Evolutionary conservation across 1,284 basidiomycete species (phyloP).

Genomic region (Sanghuangporus weigelae): DNA sequence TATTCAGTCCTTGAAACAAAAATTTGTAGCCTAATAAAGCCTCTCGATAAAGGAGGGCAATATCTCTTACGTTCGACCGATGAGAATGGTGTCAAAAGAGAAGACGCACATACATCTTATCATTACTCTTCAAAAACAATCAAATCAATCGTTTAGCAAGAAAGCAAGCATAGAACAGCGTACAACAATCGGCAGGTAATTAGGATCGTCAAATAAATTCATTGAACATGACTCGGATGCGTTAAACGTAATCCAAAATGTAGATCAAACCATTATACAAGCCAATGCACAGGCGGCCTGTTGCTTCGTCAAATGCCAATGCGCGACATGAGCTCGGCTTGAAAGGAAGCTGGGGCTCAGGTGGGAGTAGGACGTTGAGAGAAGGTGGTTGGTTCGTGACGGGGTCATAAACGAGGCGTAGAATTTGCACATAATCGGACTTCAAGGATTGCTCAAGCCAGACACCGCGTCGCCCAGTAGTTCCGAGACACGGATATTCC

Average conservation of each 20-base stretch:
- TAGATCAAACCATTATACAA: constrained; percentile 15
- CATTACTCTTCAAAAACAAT: too few species aligned
- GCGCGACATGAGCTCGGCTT: constrained; percentile 16
- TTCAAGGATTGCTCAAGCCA: constrained; percentile 18
- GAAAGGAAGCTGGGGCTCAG: constrained; percentile 17
- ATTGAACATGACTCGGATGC: neutral
- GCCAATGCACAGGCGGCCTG: constrained; percentile 15
- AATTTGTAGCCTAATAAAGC: too few species aligned
- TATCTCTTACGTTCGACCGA: too few species aligned
- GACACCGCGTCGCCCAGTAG: constrained; percentile 17
- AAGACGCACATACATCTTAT: too few species aligned
- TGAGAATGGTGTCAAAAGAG: too few species aligned
- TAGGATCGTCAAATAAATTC: too few species aligned
- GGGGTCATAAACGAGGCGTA: constrained; percentile 3
- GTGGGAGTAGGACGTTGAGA: constrained; percentile 14
- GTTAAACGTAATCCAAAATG: constrained; percentile 17
- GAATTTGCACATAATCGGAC: constrained; percentile 13
- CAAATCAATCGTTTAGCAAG: too few species aligned
- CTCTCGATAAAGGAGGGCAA: too few species aligned
- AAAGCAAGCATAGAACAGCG: too few species aligned
- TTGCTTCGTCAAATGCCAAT: constrained; percentile 17
- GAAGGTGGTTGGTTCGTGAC: constrained; percentile 1
- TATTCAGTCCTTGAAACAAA: too few species aligned
- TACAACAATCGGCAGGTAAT: too few species aligned
- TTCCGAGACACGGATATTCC: constrained; percentile 13